Percentiles rank a stretch among this genome's conserved stretches.
These are phyloP conservation scores for Kandelia obovata DNA, from an alignment of 345 rosid genomes.

Conservation along the genomic window DNA sequence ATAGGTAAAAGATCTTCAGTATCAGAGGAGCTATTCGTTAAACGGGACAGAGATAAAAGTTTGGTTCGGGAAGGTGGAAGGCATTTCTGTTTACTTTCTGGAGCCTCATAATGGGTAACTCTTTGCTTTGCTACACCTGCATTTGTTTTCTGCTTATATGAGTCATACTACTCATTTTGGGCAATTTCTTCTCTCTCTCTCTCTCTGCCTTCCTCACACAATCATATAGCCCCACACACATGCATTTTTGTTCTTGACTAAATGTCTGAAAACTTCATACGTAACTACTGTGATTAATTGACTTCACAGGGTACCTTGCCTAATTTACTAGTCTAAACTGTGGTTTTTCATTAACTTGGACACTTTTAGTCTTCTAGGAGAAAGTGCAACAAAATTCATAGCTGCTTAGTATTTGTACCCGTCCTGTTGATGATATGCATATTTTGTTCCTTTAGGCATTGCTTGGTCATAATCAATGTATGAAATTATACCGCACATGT, in stretches of 20 bases:
- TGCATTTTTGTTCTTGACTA: too few species aligned
- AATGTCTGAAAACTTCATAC: too few species aligned
- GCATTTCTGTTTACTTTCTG: slow-evolving; percentile 81
- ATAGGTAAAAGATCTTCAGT: slow-evolving; percentile 72
- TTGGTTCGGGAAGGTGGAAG: slow-evolving; percentile 90
- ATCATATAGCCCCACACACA: too few species aligned
- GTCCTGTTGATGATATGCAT: background rate
- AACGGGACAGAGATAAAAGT: slow-evolving; percentile 87
- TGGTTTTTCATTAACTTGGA: background rate
- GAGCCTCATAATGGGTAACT: slow-evolving; percentile 84
- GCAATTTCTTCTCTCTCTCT: background rate
- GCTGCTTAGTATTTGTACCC: background rate
- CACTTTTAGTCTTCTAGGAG: background rate
- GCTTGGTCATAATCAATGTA: background rate
- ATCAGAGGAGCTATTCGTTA: slow-evolving; percentile 65
- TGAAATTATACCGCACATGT: too few species aligned
- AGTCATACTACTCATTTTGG: too few species aligned
- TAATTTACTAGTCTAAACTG: background rate
- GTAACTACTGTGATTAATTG: too few species aligned
- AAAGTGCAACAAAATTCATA: background rate
- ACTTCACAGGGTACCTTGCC: too few species aligned
- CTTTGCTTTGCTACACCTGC: slow-evolving; percentile 10
- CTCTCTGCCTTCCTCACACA: too few species aligned
- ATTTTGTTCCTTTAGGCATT: background rate
- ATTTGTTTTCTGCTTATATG: background rate